Conservation (phyloP, 225 moss, liverwort and hornwort genomes). For the Marchantia paleacea region DNA sequence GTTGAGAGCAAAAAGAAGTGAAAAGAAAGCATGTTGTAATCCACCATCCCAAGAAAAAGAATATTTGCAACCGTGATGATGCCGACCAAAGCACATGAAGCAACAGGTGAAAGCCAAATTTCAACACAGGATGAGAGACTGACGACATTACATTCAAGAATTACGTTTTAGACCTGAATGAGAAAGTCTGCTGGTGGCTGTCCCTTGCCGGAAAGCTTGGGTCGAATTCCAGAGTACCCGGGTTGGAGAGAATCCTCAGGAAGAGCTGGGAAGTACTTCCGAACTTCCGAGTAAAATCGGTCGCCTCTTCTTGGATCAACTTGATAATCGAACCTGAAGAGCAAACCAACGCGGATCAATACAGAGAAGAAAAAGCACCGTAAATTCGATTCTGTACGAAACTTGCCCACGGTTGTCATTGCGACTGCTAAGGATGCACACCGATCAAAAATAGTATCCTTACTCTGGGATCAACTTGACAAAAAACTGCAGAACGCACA, state of each 20-base stretch:
- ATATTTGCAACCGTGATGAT: no score
- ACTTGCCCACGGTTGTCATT: not conserved
- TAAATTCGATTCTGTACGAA: not conserved
- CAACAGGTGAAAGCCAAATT: no score
- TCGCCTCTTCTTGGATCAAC: constrained; percentile 70
- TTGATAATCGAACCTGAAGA: constrained; percentile 69
- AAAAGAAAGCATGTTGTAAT: no score
- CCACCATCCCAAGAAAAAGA: no score
- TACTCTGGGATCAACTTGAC: no score
- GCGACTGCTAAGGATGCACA: no score
- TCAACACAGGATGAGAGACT: no score
- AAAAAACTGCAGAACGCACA: no score
- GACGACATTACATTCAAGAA: no score
- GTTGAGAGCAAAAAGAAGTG: no score
- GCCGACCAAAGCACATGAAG: no score
- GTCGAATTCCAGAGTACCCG: constrained; percentile 82
- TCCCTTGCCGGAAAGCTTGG: constrained; percentile 77
- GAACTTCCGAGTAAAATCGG: constrained; percentile 64
- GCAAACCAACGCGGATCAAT: not conserved
- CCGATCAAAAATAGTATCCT: no score
- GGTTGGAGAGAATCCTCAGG: constrained; percentile 74
- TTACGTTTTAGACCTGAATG: constrained; percentile 51
- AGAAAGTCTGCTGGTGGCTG: constrained; percentile 72
- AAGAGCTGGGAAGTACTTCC: constrained; percentile 78
- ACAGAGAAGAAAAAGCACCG: not conserved